Base-by-base conservation (phyloP, 2,329 filamentous ascomycete genomes). In the Gliomastix tumulicola region DNA sequence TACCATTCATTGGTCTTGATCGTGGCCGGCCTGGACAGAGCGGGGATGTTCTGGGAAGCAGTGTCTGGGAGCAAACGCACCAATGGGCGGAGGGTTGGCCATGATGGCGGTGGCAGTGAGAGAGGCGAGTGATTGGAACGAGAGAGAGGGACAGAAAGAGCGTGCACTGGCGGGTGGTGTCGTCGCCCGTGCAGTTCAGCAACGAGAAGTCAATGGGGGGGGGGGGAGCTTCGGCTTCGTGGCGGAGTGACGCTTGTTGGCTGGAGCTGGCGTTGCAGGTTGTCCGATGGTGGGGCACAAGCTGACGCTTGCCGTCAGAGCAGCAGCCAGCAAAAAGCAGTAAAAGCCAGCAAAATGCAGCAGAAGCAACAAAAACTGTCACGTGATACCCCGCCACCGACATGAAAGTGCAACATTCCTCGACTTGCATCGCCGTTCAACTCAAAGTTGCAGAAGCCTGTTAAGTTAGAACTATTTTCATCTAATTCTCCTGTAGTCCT, bases 21-120 rank as follows among this genome's bases (percentile, higher is more conserved):
- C 28, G 19, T 20, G 21, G n/a, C 17, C 27, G 34, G 22, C 20
- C 23, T 12, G 11, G 8, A 18, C 35, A 37, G 36, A 38, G 39
- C 33, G 30, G 32, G 23, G 36, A 21, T 35, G 20, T 5, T 28
- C 25, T 9, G 25, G n/a, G n/a, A n/a, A n/a, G n/a, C n/a, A n/a
- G n/a, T n/a, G n/a, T n/a, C n/a, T 34, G 25, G 18, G 23, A 28
- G 40, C 37, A 17, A 36, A 35, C 42, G 42, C 63, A 74, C 70
- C 70, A 60, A 76, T 76, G 50, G 72, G 71, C 47, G 70, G 64
- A 46, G 62, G 62, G 48, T 61, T 60, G 41, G 71, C 65, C 72
- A 76, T 76, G 39, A 57, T 60, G 46, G 49, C 48, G 43, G 49
- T 44, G 46, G 44, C 43, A 43, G 44, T 40, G 34, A 44, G 30